Evolutionary conservation across 805 yeast genomes (phyloP), one percentile per base, ranked within the genome.

Genomic region (Starmerella ratchasimensis): DNA sequence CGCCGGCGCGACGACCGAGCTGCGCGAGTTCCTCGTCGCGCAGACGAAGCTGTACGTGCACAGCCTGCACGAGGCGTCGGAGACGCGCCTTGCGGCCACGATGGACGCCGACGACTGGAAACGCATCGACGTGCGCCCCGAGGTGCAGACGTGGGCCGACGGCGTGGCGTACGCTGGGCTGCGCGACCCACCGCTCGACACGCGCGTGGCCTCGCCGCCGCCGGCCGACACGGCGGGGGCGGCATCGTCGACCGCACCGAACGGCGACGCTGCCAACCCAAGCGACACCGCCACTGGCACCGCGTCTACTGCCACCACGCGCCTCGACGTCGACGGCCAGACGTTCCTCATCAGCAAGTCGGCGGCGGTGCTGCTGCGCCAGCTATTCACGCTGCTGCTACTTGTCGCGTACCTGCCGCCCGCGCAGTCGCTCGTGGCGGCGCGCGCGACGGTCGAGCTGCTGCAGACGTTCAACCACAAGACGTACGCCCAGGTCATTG

Each of bases 71-170:
- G 64, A 65, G 33, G 62, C 62, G 13, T 63, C 69, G 19, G 54
- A 72, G 36, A 67, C 65, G 38, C 54, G 56, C 4, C 57, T 81
- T 20, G 61, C 68, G 5, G 52, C 52, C 3, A 60, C 64, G 14
- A 62, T 80, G 39, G 86, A 80, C 35, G 61, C 62, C 33, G 97
- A 86, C 46, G 61, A 61, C 17, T 88, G 97, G 97, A 72, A 71
- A 41, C 93, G 86, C 37, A 71, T 68, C 15, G 69, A 71, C n/a
- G 69, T 75, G 8, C 53, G 71, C 0, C 52, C 59, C 1, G 52
- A 54, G 1, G 55, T 74, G 2, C 86, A 79, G 50, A 47, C 38
- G 3, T 50, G 58, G 11, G 68, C 74, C 4, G 71, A 72, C 48
- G 65, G 65, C 29, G 65, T 79, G 10, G 62, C 69, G 1, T 62